These are phyloP conservation scores for Penicillium roqueforti DNA, from an alignment of 495 filamentous ascomycete species.

Conservation along the genomic window DNA sequence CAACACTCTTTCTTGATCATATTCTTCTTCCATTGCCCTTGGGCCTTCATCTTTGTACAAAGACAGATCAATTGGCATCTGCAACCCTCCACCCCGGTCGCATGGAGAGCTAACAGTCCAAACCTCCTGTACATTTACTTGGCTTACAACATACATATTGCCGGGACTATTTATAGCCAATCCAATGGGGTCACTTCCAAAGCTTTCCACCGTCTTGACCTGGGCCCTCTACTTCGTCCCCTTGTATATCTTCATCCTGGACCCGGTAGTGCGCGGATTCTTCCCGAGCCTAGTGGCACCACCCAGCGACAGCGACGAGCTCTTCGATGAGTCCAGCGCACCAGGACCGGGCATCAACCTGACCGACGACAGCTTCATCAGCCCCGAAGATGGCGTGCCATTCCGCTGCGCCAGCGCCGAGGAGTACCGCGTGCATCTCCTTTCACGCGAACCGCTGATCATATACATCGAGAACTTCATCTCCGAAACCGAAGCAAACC, in stretches of 20 bases:
- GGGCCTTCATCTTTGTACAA: not conserved
- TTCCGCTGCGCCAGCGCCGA: constrained; percentile 27
- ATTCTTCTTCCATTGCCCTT: not conserved
- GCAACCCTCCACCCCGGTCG: not conserved
- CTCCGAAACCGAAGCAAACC: constrained; percentile 42
- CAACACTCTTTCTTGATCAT: not conserved
- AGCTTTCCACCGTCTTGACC: constrained; percentile 29
- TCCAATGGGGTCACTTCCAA: constrained; percentile 25
- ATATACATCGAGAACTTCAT: constrained; percentile 57
- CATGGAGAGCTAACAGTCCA: not conserved
- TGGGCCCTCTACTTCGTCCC: constrained; percentile 42
- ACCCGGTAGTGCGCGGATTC: constrained; percentile 18
- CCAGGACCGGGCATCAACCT: constrained; percentile 24
- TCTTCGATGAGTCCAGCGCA: constrained; percentile 21
- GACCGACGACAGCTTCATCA: constrained; percentile 32
- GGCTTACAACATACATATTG: not conserved
- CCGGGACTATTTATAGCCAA: not conserved
- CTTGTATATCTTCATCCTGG: constrained; percentile 36
- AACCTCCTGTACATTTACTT: not conserved
- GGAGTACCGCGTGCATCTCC: constrained; percentile 38
- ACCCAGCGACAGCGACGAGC: constrained; percentile 9
- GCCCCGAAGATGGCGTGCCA: constrained; percentile 28
- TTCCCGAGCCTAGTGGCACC: constrained; percentile 9
- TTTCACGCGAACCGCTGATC: constrained; percentile 49
- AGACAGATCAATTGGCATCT: not conserved